A percentile compares a stretch with the other conserved stretches of the same genome.
Conservation (phyloP, 176 grass and related monocot genomes). For the Zea luxurians region DNA sequence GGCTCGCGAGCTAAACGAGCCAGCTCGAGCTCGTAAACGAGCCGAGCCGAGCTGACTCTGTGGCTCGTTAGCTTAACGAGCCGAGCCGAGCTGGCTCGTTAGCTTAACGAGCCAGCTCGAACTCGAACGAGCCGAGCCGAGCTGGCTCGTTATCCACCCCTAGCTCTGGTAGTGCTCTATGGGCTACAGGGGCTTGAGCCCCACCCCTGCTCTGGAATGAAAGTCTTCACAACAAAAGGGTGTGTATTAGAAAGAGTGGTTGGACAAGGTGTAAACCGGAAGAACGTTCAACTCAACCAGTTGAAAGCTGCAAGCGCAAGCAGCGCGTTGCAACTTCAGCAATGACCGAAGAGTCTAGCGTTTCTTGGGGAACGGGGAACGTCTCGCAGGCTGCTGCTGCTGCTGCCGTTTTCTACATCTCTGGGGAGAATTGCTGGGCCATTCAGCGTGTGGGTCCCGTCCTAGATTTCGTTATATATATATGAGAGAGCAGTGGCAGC, state of each 20-base stretch:
- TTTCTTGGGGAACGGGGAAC: conserved; percentile 39
- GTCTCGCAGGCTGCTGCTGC: neutral
- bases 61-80: no score
- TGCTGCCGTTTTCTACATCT: conserved; percentile 31
- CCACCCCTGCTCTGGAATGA: no score
- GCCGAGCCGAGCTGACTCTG: no score
- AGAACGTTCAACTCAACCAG: conserved; percentile 24
- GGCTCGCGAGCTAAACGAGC: no score
- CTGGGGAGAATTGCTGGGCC: neutral
- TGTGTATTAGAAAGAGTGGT: conserved; percentile 11
- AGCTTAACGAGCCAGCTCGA: no score
- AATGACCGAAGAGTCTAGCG: neutral
- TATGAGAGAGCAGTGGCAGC: conserved; percentile 42
- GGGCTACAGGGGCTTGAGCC: no score
- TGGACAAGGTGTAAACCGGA: conserved; percentile 23
- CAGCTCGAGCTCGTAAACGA: no score
- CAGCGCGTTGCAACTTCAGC: conserved; percentile 28
- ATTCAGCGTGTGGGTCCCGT: neutral
- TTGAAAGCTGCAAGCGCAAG: neutral
- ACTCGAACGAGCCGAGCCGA: no score
- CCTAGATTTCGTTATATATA: conserved; percentile 44
- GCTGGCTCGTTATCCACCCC: no score
- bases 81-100: no score
- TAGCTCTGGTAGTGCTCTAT: no score
- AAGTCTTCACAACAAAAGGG: conserved; percentile 1